Percentiles rank a stretch among this genome's conserved stretches.
Evolutionary conservation across 2,329 filamentous ascomycete genomes (phyloP).

Genomic region (Colletotrichum zoysiae): DNA sequence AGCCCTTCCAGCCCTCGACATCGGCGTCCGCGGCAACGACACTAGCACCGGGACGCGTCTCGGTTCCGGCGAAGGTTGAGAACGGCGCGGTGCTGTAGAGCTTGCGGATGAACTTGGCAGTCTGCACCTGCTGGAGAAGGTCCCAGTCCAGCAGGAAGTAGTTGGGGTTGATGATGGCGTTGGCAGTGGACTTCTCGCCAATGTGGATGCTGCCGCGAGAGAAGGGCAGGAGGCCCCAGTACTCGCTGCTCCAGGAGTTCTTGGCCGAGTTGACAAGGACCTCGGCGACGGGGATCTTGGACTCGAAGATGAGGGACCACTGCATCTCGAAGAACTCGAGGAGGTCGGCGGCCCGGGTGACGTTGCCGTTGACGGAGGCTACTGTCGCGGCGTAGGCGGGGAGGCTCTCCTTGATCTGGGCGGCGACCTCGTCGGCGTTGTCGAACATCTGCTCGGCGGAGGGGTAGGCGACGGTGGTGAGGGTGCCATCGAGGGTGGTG

Average conservation of each 20-base stretch:
- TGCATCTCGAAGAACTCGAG: constrained; percentile 58
- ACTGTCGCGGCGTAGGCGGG: constrained; percentile 29
- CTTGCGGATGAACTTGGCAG: constrained; percentile 48
- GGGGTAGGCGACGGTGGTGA: constrained; percentile 37
- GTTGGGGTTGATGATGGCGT: constrained; percentile 54
- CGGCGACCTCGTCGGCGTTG: constrained; percentile 45
- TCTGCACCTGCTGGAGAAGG: constrained; percentile 46
- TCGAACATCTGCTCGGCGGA: constrained; percentile 31
- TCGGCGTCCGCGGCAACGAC: constrained; percentile 48
- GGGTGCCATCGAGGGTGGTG: constrained; percentile 21
- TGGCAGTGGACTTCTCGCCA: constrained; percentile 47
- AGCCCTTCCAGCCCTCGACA: constrained; percentile 41
- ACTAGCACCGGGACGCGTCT: constrained; percentile 44
- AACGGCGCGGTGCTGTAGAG: constrained; percentile 51
- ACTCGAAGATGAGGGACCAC: constrained; percentile 61
- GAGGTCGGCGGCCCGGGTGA: constrained; percentile 45
- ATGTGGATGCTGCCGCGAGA: constrained; percentile 58
- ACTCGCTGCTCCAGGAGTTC: constrained; percentile 52
- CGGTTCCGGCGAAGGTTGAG: constrained; percentile 40
- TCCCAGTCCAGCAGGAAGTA: constrained; percentile 55
- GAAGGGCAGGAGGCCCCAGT: constrained; percentile 55
- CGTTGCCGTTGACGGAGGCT: constrained; percentile 31
- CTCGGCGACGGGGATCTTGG: constrained; percentile 60
- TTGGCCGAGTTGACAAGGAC: constrained; percentile 54
- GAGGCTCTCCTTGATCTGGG: constrained; percentile 20